Conservation (phyloP, 441 rosid species). For the Populus trichocarpa region DNA sequence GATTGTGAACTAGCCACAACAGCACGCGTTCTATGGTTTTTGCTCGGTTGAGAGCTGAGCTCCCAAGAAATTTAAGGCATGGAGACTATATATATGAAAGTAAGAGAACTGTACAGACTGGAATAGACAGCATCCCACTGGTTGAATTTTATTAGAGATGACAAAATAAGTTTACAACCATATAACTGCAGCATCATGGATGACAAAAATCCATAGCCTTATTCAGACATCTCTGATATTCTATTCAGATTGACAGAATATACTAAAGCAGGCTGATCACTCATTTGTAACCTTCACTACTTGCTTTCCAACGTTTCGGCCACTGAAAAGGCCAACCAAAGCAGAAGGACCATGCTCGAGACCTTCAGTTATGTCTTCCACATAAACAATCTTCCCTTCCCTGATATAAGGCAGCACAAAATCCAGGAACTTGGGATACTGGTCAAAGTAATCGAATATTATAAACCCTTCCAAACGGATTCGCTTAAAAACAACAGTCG, state of each 20-base stretch:
- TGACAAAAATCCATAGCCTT: background rate
- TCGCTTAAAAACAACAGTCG: slow-evolving; percentile 23
- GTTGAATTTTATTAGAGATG: too few relatives aligned
- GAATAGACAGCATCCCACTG: background rate
- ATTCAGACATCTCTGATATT: background rate
- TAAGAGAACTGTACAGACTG: background rate
- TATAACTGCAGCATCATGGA: background rate
- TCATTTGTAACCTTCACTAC: slow-evolving; percentile 23
- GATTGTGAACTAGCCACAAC: too few relatives aligned
- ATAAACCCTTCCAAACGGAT: slow-evolving; percentile 43
- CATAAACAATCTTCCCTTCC: slow-evolving; percentile 26
- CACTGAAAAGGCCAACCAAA: slow-evolving; percentile 30
- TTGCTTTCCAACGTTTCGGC: slow-evolving; percentile 37
- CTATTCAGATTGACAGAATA: background rate
- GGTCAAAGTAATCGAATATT: slow-evolving; percentile 29
- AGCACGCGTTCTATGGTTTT: too few relatives aligned
- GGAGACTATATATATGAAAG: background rate
- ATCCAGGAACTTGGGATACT: slow-evolving; percentile 29
- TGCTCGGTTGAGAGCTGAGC: too few relatives aligned
- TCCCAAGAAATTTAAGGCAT: too few relatives aligned
- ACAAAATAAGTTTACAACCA: too few relatives aligned
- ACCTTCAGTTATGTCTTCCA: slow-evolving; percentile 34
- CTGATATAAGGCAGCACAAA: slow-evolving; percentile 23
- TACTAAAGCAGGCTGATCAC: background rate
- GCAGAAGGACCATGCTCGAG: slow-evolving; percentile 33